Base-by-base conservation (phyloP, 257 asterid species). In the Thymus mandschuricus region DNA sequence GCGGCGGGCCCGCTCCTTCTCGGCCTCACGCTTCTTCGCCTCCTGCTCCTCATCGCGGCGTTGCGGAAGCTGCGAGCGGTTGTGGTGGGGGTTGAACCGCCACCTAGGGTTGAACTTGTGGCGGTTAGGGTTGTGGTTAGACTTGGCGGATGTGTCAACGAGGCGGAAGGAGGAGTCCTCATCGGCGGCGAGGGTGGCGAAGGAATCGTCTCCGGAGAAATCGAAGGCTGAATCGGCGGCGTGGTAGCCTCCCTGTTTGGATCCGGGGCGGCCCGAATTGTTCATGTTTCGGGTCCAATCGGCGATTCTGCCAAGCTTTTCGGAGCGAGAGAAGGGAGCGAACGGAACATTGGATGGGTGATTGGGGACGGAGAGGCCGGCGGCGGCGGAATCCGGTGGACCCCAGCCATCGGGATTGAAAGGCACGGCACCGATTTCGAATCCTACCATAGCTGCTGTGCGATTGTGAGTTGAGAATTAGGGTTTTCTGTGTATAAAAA, bases 321-420 rank as follows among this genome's bases (percentile, higher is more conserved):
- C 99, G 41, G 99, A 88, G 74, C 99, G 91, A 75, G 99, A 94
- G 76, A 94, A 94, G 0, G 99, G 98, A n/a, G 95, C 99, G 64
- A 91, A 94, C 0, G 99, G 99, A 2, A 88, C 95, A 67, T 91
- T 87, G 28, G 92, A 76, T 7, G 88, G 86, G 35, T 86, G 88
- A 73, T 78, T 86, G 8, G 88, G 77, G 15, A 70, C 81, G 38
- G 89, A 51, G 50, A 85, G 74, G 0, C 79, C 21, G 64, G 74
- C 34, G 61, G 86, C 27, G 52, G 86, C 45, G 52, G 92, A 72
- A 2, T 92, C 98, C 12, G 86, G 97, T 1, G 98, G 98, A 6
- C 99, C 99, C 99, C 98, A 95, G 0, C 99, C 99, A 44, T 92
- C 99, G 33, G 95, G 65, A 64, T 95, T 95, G 84, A 88, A 84